A percentile compares a stretch with the other conserved stretches of the same genome.
phyloP scores from a whole-genome alignment of 768 basidiomycete species.

The Suillus decipiens region DNA sequence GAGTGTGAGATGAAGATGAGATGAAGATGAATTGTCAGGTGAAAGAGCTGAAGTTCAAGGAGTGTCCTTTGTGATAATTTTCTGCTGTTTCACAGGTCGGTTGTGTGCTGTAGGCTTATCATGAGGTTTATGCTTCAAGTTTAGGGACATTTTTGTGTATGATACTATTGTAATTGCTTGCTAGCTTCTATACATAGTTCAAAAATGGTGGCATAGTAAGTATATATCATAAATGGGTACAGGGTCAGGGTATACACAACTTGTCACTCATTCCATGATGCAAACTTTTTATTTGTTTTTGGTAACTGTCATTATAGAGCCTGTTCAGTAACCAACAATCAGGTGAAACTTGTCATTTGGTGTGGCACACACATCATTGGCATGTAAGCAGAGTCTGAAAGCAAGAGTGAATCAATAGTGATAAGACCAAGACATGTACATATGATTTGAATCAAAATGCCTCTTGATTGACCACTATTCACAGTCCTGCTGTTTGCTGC shows the following conservation, averaged over 20 bases:
- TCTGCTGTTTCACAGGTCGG: background rate
- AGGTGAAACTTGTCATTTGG: too few species aligned
- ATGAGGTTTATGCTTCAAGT: background rate
- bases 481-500: too few species aligned
- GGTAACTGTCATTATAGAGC: slow-evolving; percentile 1
- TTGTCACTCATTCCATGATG: background rate
- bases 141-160: slow-evolving; percentile 1
- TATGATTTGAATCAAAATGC: too few species aligned
- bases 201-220: background rate
- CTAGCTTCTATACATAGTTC: background rate
- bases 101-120: background rate
- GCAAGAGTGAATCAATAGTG: too few species aligned
- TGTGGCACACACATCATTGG: too few species aligned
- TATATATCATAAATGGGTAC: background rate
- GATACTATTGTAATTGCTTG: background rate
- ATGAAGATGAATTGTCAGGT: too few species aligned
- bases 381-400: too few species aligned
- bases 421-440: too few species aligned
- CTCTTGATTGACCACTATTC: too few species aligned
- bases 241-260: background rate
- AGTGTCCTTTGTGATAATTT: background rate
- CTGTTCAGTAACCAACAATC: too few species aligned
- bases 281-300: background rate
- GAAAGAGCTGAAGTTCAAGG: too few species aligned
- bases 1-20: too few species aligned